phyloP scores from a whole-genome alignment of 2,329 filamentous ascomycete genomes.

The Thermothelomyces thermophilus region DNA sequence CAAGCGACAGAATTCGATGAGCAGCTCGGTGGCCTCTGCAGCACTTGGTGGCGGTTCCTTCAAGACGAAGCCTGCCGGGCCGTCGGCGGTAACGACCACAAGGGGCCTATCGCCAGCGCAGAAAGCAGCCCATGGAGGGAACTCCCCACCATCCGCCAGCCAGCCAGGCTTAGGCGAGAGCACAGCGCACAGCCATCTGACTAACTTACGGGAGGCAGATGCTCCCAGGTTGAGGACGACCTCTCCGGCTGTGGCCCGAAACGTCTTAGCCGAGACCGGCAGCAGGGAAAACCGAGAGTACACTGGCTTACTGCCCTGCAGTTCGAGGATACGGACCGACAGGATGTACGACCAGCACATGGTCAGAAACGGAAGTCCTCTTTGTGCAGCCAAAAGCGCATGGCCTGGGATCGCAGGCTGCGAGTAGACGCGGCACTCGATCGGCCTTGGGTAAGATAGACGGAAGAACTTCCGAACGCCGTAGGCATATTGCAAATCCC shows the following conservation, averaged over 20 bases:
- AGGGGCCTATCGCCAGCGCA: not conserved
- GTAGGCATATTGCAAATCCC: not conserved
- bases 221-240: not conserved
- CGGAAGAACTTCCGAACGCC: not conserved
- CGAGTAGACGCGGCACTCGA: not conserved
- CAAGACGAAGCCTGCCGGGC: not conserved
- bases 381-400: not conserved
- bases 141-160: not conserved
- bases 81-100: not conserved
- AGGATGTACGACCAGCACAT: constrained; percentile 5
- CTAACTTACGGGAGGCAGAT: not conserved
- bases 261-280: not conserved
- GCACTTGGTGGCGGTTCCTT: not conserved
- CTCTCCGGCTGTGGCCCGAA: not conserved
- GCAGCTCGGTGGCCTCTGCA: not conserved
- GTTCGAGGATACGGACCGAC: not conserved
- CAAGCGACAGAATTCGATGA: not conserved
- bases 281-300: not conserved
- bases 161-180: not conserved
- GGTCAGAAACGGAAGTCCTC: not conserved
- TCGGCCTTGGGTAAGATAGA: not conserved
- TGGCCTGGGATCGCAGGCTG: not conserved
- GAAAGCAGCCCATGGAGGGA: not conserved
- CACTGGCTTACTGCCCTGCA: not conserved
- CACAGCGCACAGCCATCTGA: not conserved